Base-by-base conservation (phyloP, 2,329 filamentous ascomycete genomes). In the Aspergillus sojae region DNA sequence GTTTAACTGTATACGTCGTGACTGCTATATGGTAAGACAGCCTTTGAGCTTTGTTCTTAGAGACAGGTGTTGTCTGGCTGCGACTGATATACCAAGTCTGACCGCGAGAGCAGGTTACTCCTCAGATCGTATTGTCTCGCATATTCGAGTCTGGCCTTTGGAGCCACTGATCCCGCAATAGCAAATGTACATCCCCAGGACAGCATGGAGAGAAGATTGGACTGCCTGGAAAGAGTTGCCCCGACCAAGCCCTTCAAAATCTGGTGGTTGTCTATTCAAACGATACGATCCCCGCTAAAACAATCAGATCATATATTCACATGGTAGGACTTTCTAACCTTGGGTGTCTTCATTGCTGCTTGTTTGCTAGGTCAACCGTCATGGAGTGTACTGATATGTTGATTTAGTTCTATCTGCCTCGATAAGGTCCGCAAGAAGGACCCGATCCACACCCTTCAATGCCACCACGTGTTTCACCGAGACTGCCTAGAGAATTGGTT, bases 251-350 rank as follows among this genome's bases (percentile, higher is more conserved):
- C 52, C 10, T 55, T 55, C 21, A 55, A 28, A 39, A 55, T 12
- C n/a, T 55, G 52, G 52, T 55, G 52, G 52, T 36, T 55, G 52
- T 55, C 52, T 23, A 16, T 55, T 6, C 52, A 55, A 16, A 55
- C 52, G 52, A 55, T 55, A 14, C 30, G 23, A 26, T 55, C 52
- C 1, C 52, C 52, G 7, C 23, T 55, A 32, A 55, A 55, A 3
- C 21, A 55, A 16, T 55, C 52, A 4, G 52, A 55, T 39, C 52
- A 55, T 16, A 9, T 55, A 26, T 55, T 55, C 34, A 55, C 52
- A 21, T 55, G 52, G 52, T 55, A 41, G 32, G 52, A 11, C 6
- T 19, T 12, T 16, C 11, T 3, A 21, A 5, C 21, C 4, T 5
- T 3, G 3, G 11, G 23, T 12, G 52, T n/a, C n/a, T 21, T 7